Base-by-base conservation (phyloP, 306 rosid species). In the Ormosia semicastrata region DNA sequence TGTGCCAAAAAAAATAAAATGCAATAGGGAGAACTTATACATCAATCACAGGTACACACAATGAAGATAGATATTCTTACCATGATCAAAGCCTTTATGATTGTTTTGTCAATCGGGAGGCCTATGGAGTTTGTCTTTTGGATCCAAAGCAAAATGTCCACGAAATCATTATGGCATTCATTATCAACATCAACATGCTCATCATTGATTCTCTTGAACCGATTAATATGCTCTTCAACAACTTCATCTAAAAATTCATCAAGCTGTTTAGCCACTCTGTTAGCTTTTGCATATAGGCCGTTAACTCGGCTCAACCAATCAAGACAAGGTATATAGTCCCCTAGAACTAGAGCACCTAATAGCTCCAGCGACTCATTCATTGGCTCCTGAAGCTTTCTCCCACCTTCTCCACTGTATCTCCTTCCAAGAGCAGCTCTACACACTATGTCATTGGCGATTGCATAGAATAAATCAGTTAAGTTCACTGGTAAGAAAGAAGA, bases 371-470 rank as follows among this genome's bases (percentile, higher is more conserved):
- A 52, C 15, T 73, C n/a, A 1, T 0, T 2, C 29, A 73, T 3
- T 11, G 39, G 18, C 49, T 41, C 49, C 8, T 24, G n/a, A 40
- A 81, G 76, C 9, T 30, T 24, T 7, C 56, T 52, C 39, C 40
- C 74, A 1, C 39, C 33, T 18, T 40, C 43, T 47, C 30, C 56
- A 32, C 58, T 2, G 2, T 60, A 75, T 15, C 33, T 75, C 71
- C 12, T 75, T 1, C 80, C 85, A 40, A 73, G 43, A n/a, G 72
- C 52, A 60, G 10, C 34, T 34, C 85, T 81, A 46, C 80, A 81
- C 52, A 53, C 63, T 56, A 73, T 34, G 9, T 73, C 60, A 56
- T 73, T 73, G 0, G 80, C 30, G 7, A 47, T 1, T 11, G 41
- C 9, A 3, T 69, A 64, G 6, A 73, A 52, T 10, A 81, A 54